Evolutionary conservation across 441 rosid species (phyloP), one percentile per base, ranked within the genome.

Genomic region (Lepidium campestre): DNA sequence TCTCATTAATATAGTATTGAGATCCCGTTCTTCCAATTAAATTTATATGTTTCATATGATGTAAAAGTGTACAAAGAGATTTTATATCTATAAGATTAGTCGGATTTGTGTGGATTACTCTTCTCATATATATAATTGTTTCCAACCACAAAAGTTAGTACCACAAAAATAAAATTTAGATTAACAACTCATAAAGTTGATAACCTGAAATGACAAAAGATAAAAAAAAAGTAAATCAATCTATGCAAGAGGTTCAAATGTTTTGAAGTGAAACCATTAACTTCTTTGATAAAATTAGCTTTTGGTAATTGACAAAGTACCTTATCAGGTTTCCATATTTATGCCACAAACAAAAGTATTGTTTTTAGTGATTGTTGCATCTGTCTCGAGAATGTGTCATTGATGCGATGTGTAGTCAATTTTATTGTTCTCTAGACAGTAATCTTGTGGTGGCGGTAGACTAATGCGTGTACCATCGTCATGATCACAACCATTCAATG

Each of bases 381-480:
- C 20, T 34, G 22, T 52, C 68, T 41, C 34, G 41, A 62, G 41
- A 62, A 44, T 19, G 56, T 36, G 63, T 17, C 59, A 60, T 59
- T 70, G 68, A 62, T 62, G 68, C 41, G 69, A 71, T 54, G 68
- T 70, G 23, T 25, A 70, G 68, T 54, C 64, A 55, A 62, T 62
- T 62, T 19, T 36, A 10, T 37, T 53, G 56, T 46, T 44, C 41
- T 23, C 57, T 8, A 11, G 39, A 46, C 57, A 55, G 58, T 71
- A 71, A 55, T 13, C 25, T 10, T 46, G 75, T 71, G 64, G 70
- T 63, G 45, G 57, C 40, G 20, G 41, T 62, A 27, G 42, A 23
- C 41, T 62, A 27, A 44, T 36, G 52, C 46, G 64, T 62, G 64
- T 62, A 48, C 57, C 63, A 46, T 29, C 6, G 32, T 62, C 69